phyloP scores from a whole-genome alignment of 306 rosid genomes.

The Cucurbita ficifolia region DNA sequence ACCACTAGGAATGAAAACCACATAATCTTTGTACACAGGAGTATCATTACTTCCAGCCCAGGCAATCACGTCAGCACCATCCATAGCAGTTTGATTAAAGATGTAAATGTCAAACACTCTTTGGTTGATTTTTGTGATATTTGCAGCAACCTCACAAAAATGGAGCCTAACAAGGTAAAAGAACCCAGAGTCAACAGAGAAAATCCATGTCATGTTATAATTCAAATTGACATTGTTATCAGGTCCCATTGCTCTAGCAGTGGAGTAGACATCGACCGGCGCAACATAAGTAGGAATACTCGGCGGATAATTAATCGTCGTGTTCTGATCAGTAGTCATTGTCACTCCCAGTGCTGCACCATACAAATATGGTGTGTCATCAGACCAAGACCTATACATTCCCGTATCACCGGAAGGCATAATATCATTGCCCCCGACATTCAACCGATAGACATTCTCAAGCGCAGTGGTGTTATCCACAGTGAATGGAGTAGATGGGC shows the following conservation, averaged over 20 bases:
- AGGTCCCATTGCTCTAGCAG: conserved; percentile 91
- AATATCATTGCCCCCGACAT: conserved; percentile 81
- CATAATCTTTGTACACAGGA: conserved; percentile 42
- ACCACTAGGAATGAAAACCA: conserved; percentile 42
- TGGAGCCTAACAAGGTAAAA: conserved; percentile 81
- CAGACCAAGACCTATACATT: conserved; percentile 68
- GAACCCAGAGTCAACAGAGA: conserved; percentile 61
- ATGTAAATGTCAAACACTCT: conserved; percentile 56
- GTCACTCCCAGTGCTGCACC: conserved; percentile 64
- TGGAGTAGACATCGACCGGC: conserved; percentile 46
- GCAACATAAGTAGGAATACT: conserved; percentile 44
- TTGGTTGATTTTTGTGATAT: conserved; percentile 27
- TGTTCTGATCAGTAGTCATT: conserved; percentile 26
- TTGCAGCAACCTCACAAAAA: conserved; percentile 51
- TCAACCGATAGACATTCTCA: conserved; percentile 58
- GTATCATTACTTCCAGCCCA: conserved; percentile 26
- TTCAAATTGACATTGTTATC: conserved; percentile 23
- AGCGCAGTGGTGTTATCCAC: conserved; percentile 53
- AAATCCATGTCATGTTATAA: conserved; percentile 78
- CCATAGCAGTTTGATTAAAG: conserved; percentile 48
- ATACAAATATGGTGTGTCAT: conserved; percentile 38
- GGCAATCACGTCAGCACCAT: conserved; percentile 35
- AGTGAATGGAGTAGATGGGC: conserved; percentile 7
- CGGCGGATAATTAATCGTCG: conserved; percentile 27
- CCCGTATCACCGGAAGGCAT: conserved; percentile 69